Conservation (phyloP, 306 rosid genomes). For the Luffa aegyptiaca region DNA sequence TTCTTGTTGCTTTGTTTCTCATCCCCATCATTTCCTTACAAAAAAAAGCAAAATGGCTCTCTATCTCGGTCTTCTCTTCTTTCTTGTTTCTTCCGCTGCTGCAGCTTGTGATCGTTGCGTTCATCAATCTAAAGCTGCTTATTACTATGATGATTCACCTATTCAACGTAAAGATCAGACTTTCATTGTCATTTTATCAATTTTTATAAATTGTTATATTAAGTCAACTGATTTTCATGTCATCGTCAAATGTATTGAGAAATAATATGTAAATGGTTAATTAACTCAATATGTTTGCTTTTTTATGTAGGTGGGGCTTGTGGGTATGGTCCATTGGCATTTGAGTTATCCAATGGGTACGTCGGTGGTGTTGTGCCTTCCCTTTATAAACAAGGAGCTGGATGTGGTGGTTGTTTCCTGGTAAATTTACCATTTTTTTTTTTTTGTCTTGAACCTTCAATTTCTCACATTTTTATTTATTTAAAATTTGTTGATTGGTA, state of each 20-base stretch:
- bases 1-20: background rate
- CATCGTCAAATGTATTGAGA: no score
- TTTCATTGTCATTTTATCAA: background rate
- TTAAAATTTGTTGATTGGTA: background rate
- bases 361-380: conserved; percentile 59
- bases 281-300: background rate
- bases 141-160: conserved; percentile 33
- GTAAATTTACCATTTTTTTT: conserved; percentile 9
- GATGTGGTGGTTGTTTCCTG: conserved; percentile 86
- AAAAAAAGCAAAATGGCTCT: background rate
- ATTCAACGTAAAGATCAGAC: conserved; percentile 37
- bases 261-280: no score
- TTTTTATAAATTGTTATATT: background rate
- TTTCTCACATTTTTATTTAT: no score
- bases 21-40: background rate
- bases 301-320: conserved; percentile 60
- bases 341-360: conserved; percentile 36
- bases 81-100: conserved; percentile 39
- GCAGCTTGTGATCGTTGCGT: conserved; percentile 45
- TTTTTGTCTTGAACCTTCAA: background rate
- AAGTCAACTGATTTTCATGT: no score
- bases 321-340: conserved; percentile 64
- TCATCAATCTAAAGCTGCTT: conserved; percentile 46
- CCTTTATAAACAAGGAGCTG: conserved; percentile 61
- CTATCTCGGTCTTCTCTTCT: conserved; percentile 31